Conservation (phyloP, 75 land plant species). For the Sequoia sempervirens region DNA sequence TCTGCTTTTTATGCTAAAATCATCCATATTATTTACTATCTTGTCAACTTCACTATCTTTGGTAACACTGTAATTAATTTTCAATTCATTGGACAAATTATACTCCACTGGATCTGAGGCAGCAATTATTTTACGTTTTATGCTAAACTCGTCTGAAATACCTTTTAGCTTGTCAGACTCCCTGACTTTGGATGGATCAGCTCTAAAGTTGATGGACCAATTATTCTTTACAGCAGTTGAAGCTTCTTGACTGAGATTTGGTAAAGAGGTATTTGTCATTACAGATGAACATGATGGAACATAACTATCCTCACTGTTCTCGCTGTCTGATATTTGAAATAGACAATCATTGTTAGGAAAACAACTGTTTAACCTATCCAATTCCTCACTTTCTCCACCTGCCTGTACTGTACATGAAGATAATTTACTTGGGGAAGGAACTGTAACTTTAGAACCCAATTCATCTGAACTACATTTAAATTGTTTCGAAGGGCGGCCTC, state of each 20-base stretch:
- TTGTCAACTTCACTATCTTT: neutral
- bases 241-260: neutral
- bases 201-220: slow-evolving; percentile 4
- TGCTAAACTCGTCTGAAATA: neutral
- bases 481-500: neutral
- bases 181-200: neutral
- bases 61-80: neutral
- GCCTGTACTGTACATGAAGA: neutral
- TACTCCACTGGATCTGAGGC: neutral
- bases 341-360: neutral
- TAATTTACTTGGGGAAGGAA: neutral
- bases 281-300: neutral
- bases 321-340: slow-evolving; percentile 8
- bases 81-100: neutral
- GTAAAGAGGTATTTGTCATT: neutral
- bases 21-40: neutral
- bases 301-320: neutral
- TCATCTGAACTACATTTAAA: neutral
- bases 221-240: neutral
- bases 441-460: neutral
- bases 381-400: neutral
- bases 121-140: neutral
- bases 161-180: neutral
- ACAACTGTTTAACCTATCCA: neutral
- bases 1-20: neutral